A percentile compares a stretch with the other conserved stretches of the same genome.
Conservation (phyloP, 2,329 filamentous ascomycete genomes). For the Chaetomiaceae sp. region DNA sequence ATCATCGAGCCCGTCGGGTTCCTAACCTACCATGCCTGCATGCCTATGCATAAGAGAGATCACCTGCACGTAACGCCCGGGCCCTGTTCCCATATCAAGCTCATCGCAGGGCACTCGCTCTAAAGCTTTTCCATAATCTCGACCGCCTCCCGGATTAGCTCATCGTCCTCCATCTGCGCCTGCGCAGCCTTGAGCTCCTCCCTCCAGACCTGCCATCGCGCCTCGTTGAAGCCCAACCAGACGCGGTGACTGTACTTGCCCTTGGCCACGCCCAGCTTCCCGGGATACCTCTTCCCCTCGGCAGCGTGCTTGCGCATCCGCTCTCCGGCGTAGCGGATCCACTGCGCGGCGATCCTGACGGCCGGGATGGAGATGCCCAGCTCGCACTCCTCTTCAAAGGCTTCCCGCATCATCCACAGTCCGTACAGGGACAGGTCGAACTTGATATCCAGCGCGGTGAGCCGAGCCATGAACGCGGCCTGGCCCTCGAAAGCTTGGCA, state of each 20-base stretch:
- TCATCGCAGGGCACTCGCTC: too few relatives aligned
- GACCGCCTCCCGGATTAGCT: not conserved
- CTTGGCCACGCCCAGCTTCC: slow-evolving; percentile 20
- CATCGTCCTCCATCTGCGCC: not conserved
- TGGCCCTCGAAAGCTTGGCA: slow-evolving; percentile 22
- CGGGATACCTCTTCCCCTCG: slow-evolving; percentile 12
- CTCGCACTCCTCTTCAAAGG: slow-evolving; percentile 24
- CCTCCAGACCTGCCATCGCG: slow-evolving; percentile 28
- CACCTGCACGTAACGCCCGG: too few relatives aligned
- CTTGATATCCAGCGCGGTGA: slow-evolving; percentile 21
- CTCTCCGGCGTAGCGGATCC: slow-evolving; percentile 23
- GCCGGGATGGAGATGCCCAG: slow-evolving; percentile 9
- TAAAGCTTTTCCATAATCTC: not conserved
- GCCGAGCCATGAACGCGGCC: slow-evolving; percentile 27
- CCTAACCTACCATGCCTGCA: too few relatives aligned
- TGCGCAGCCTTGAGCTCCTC: slow-evolving; percentile 18
- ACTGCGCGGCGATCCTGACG: slow-evolving; percentile 24
- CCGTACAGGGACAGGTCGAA: slow-evolving; percentile 29
- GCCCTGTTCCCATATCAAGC: too few relatives aligned
- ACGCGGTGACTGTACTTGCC: slow-evolving; percentile 20
- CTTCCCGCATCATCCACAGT: slow-evolving; percentile 29
- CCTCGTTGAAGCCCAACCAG: slow-evolving; percentile 29
- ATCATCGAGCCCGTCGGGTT: too few relatives aligned
- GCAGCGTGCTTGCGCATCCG: slow-evolving; percentile 19
- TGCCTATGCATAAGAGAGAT: too few relatives aligned